A percentile compares a stretch with the other conserved stretches of the same genome.
These are phyloP conservation scores for Colletotrichum tofieldiae DNA, from an alignment of 2,329 filamentous ascomycete genomes.

Conservation along the genomic window DNA sequence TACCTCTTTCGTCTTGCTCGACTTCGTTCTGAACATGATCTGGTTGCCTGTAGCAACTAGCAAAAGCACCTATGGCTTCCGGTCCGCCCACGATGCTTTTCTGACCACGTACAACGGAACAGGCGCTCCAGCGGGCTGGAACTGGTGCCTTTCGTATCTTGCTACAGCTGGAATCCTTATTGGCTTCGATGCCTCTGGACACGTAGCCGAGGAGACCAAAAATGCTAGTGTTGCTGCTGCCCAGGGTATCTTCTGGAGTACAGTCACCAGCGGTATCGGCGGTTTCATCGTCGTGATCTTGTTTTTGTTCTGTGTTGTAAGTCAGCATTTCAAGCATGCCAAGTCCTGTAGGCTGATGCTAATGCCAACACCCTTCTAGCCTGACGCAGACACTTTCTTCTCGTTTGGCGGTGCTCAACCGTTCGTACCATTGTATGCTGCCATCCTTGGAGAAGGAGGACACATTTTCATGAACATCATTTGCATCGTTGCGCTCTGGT, in stretches of 20 bases:
- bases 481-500: conserved; percentile 65
- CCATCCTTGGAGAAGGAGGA: conserved; percentile 68
- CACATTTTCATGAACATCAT: conserved; percentile 76
- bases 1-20: conserved; percentile 66
- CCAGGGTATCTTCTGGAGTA: conserved; percentile 73
- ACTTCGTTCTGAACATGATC: conserved; percentile 73
- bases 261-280: conserved; percentile 69
- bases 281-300: conserved; percentile 71
- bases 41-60: conserved; percentile 73
- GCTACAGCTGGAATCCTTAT: conserved; percentile 74
- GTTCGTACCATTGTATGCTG: conserved; percentile 72
- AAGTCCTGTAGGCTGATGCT: too few species aligned
- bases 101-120: conserved; percentile 73
- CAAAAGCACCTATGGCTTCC: conserved; percentile 68
- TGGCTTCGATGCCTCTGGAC: conserved; percentile 73
- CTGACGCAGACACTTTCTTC: conserved; percentile 67
- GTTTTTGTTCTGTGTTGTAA: conserved; percentile 71
- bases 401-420: conserved; percentile 70
- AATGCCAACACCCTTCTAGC: conserved; percentile 51
- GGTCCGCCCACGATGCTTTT: conserved; percentile 72
- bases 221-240: conserved; percentile 71
- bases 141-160: conserved; percentile 75
- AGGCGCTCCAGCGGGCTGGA: conserved; percentile 70
- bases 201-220: conserved; percentile 74
- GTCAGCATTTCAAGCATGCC: conserved; percentile 36